These are phyloP conservation scores for Aegilops speltoides DNA, from an alignment of 176 grass and related monocot genomes.

Conservation along the genomic window DNA sequence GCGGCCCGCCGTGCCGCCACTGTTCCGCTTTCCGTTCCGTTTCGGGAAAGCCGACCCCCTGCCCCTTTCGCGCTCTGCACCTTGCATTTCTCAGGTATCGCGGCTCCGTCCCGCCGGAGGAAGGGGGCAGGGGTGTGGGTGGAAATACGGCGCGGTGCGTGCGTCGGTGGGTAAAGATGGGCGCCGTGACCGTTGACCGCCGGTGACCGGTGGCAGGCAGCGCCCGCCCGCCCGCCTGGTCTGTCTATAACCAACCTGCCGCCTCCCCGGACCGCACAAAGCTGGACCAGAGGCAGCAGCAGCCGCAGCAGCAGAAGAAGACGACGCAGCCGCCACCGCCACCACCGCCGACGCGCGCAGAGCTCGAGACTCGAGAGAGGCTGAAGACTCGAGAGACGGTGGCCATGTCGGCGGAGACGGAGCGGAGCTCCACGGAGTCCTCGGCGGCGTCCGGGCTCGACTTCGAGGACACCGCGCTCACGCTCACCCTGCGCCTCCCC, in stretches of 20 bases:
- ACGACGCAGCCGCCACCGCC: background rate
- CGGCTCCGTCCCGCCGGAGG: fast-evolving
- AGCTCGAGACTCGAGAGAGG: background rate
- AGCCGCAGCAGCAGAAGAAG: background rate
- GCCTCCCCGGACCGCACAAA: background rate
- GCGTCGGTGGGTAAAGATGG: background rate
- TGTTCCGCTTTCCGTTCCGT: conserved; percentile 12
- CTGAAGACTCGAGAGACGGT: no score
- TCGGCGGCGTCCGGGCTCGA: conserved; percentile 63
- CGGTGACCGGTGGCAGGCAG: conserved; percentile 1
- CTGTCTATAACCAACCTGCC: conserved; percentile 43
- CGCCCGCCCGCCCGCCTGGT: background rate
- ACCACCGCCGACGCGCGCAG: background rate
- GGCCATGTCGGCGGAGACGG: conserved; percentile 73
- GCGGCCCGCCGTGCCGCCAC: background rate
- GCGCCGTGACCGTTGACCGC: background rate
- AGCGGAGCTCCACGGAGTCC: conserved; percentile 82
- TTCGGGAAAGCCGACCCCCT: conserved; percentile 6
- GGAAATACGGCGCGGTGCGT: background rate
- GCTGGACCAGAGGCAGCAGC: background rate
- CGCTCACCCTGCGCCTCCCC: conserved; percentile 77
- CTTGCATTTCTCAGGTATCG: fast-evolving
- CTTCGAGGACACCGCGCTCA: conserved; percentile 91
- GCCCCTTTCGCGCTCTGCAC: fast-evolving
- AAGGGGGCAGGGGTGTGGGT: background rate